Evolutionary conservation across 345 rosid genomes (phyloP).

Genomic region (Hibiscus syriacus): DNA sequence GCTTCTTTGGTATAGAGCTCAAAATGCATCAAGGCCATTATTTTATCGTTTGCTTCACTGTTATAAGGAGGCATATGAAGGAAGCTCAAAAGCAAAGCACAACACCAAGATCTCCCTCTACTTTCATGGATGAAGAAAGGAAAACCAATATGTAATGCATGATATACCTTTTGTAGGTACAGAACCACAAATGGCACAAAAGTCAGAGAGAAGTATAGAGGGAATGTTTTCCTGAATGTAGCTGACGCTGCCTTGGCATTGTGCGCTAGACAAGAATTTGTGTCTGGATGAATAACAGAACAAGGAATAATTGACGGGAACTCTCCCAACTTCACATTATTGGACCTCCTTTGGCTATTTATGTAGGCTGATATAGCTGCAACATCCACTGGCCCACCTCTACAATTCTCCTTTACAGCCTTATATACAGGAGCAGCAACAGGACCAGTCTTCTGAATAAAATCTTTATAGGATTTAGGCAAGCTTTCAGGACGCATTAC

Average conservation of each 20-base stretch:
- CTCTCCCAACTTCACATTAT: constrained; percentile 55
- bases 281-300: constrained; percentile 81
- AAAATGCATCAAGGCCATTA: neutral
- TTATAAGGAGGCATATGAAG: neutral
- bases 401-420: constrained; percentile 90
- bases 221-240: constrained; percentile 93
- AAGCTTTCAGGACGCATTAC: constrained; percentile 97
- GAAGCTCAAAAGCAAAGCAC: neutral
- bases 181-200: constrained; percentile 95
- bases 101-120: neutral
- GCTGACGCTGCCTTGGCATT: constrained; percentile 84
- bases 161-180: constrained; percentile 74
- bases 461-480: constrained; percentile 89
- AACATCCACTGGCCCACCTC: constrained; percentile 77
- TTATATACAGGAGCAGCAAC: constrained; percentile 81
- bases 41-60: neutral
- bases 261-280: constrained; percentile 68
- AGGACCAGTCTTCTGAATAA: constrained; percentile 97
- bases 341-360: constrained; percentile 39
- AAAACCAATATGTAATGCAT: constrained; percentile 6
- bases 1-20: neutral
- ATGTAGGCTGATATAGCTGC: constrained; percentile 63
- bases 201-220: constrained; percentile 91
- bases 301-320: constrained; percentile 85
- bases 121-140: neutral